Base-by-base conservation (phyloP, 768 basidiomycete species). In the Suillus spraguei region DNA sequence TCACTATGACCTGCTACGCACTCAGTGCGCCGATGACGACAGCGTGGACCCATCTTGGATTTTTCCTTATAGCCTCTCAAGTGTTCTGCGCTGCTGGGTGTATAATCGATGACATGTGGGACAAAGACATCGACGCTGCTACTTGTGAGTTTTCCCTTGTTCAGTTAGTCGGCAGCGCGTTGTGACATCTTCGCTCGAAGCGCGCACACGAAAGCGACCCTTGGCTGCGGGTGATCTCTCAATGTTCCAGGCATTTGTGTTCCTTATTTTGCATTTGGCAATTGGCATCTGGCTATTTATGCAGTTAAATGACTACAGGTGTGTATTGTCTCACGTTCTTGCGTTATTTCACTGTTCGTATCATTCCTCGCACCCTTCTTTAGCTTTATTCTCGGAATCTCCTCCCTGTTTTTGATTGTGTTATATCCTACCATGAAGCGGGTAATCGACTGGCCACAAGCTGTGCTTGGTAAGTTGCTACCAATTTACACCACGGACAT, bases 341-440 rank as follows among this genome's bases (percentile, higher is more conserved):
- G 28, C 5, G 16, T 16, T 49, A 28, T 28, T 20, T 52, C 17
- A 32, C 50, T 52, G 4, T 10, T 5, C 17, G 9, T 36, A 8
- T 53, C 13, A 36, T 36, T 24, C n/a, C 35, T 55, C 4, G 14
- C 36, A 7, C n/a, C 14, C 54, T 33, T 38, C 68, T 38, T 36
- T 13, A 55, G 54, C 22, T 36, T n/a, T n/a, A 1, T n/a, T 36
- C 54, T 55, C 5, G 54, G 54, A 5, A 13, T 55, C 3, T 55
- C 54, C 22, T 55, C 35, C 36, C n/a, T 55, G 0, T 7, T 7
- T 16, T 54, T 39, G 22, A 39, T 11, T 16, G 67, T 60, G 4
- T 53, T 74, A 5, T 74, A 74, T 56, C 73, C 73, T 8, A 46
- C 69, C 35, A 68, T 72, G 71, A 74, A 73, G 63, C 66, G 73